Evolutionary conservation across 176 grass and related monocot genomes (phyloP).

Genomic region (Carex kokanica): DNA sequence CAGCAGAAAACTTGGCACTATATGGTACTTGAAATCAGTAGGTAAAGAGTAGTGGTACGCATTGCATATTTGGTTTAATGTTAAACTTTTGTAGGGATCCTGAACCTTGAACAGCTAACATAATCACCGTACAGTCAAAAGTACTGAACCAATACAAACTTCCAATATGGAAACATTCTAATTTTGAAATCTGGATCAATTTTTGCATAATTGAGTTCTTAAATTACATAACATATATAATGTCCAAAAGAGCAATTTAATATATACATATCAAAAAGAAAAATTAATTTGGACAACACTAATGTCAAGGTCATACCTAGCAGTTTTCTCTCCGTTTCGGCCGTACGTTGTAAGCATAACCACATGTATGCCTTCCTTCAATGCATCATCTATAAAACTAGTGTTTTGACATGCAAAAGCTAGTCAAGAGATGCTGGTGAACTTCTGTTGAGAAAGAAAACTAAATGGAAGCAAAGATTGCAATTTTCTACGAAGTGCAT

Average conservation of each 20-base stretch:
- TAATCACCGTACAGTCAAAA: constrained; percentile 4
- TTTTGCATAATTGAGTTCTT: neutral
- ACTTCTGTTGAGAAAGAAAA: neutral
- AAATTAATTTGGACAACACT: neutral
- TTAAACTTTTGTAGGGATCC: neutral
- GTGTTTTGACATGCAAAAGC: constrained; percentile 26
- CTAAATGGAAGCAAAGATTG: neutral
- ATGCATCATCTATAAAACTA: constrained; percentile 93
- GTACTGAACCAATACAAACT: neutral
- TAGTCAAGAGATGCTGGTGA: neutral
- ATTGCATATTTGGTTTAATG: neutral
- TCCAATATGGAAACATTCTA: neutral
- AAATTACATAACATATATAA: neutral
- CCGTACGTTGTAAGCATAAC: constrained; percentile 63
- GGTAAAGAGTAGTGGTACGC: neutral
- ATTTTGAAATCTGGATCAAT: neutral
- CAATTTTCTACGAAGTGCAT: neutral
- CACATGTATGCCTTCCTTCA: constrained; percentile 58
- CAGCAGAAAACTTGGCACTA: neutral
- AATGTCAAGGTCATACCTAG: constrained; percentile 50
- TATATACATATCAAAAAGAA: neutral
- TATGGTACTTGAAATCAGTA: neutral
- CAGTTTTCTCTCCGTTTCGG: constrained; percentile 82
- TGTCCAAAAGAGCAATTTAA: neutral
- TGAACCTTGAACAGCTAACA: neutral